Evolutionary conservation across 352 stramenopile species (phyloP), one percentile per base, ranked within the genome.

Genomic region (Phytophthora quininea): DNA sequence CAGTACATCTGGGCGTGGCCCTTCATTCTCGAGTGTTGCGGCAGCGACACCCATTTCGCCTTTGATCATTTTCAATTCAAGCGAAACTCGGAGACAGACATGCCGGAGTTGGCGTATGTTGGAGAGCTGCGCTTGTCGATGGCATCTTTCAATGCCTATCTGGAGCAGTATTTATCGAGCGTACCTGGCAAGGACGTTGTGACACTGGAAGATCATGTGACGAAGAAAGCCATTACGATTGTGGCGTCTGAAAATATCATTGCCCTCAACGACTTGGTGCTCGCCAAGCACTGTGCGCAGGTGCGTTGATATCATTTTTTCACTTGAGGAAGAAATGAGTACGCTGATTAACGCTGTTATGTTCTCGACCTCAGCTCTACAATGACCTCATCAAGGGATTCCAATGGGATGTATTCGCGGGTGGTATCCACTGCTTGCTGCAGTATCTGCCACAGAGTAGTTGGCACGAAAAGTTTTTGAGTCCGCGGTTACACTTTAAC

Each of bases 21-120:
- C 4, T 93, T 92, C 56, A 88, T 93, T 54, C 67, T 93, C 19
- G 83, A 93, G 67, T 90, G 84, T 62, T 92, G 84, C 46, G 80
- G 84, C 19, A 84, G 76, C 35, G 80, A 91, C 46, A 80, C 82
- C 9, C 75, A 88, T 46, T 91, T 93, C 54, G 67, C 75, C 4
- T 93, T 93, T 62, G 86, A 93, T 43, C 86, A 91, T 51, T 93
- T 93, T 55, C 80, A 92, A 64, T 87, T 91, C 64, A 80, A 76
- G 56, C 79, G 76, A 31, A 77, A 79, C 49, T 62, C 58, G 0
- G 70, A 84, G 19, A 76, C 74, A n/a, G 64, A 77, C 14, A 69
- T 82, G 19, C 70, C 74, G 1, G 82, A 89, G 60, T 73, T 95
- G 33, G 81, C 88, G 40, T 92, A 91, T 33, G 71, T 93, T 14